A percentile compares a stretch with the other conserved stretches of the same genome.
Conservation (phyloP, 148 eudicot genomes). For the Spergularia bocconei region DNA sequence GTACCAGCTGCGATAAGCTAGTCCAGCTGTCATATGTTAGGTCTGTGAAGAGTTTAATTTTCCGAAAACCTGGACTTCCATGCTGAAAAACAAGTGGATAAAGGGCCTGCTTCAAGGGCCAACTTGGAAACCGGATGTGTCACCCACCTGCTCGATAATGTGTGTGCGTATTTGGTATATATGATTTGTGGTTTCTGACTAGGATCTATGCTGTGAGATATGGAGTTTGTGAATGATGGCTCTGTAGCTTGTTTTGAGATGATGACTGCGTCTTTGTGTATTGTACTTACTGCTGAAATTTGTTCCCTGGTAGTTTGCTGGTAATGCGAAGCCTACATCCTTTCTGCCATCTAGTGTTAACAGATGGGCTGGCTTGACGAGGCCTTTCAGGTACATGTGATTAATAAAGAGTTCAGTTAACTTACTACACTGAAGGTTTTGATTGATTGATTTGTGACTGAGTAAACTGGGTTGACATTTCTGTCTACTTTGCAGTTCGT, state of each 20-base stretch:
- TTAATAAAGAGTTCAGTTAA: not conserved
- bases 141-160: no score
- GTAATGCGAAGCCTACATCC: conserved; percentile 25
- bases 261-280: no score
- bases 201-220: no score
- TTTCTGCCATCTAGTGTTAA: conserved; percentile 14
- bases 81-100: no score
- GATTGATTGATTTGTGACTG: not conserved
- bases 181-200: no score
- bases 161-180: no score
- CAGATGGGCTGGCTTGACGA: conserved; percentile 30
- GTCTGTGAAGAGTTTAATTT: no score
- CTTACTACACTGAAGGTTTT: not conserved
- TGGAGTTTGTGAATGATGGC: not conserved
- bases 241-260: not conserved
- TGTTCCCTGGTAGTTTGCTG: conserved; percentile 29
- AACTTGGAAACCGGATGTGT: no score
- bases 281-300: not conserved
- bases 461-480: not conserved
- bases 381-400: conserved; percentile 40
- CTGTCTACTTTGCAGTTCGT: conserved; percentile 34
- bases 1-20: no score
- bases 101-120: no score
- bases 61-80: no score
- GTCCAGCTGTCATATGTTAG: no score